A percentile compares a stretch with the other conserved stretches of the same genome.
These are phyloP conservation scores for Leccinellum rugosiceps DNA, from an alignment of 768 basidiomycete genomes.

Conservation along the genomic window DNA sequence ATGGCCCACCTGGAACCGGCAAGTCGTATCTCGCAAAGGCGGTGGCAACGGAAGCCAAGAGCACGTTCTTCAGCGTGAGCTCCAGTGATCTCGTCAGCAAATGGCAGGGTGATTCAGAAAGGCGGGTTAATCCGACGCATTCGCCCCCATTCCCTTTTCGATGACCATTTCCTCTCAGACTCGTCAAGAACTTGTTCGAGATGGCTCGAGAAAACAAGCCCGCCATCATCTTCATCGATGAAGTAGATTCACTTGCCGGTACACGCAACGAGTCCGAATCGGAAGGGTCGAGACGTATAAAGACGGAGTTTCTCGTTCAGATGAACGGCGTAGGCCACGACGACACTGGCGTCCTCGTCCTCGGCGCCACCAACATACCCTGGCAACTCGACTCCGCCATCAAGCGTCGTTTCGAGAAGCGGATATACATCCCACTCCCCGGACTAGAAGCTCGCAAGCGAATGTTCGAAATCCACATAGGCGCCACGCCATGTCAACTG, in stretches of 20 bases:
- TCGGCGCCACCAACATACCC: constrained; percentile 98
- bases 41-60: constrained; percentile 98
- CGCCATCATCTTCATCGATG: constrained; percentile 98
- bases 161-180: constrained; percentile 40
- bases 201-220: constrained; percentile 96
- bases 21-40: constrained; percentile 98
- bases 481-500: constrained; percentile 86
- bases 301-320: constrained; percentile 96
- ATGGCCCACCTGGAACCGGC: constrained; percentile 97
- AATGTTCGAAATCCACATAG: constrained; percentile 98
- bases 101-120: constrained; percentile 99
- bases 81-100: constrained; percentile 96
- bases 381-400: constrained; percentile 98
- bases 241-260: constrained; percentile 94
- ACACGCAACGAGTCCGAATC: constrained; percentile 96
- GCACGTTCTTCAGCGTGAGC: constrained; percentile 97
- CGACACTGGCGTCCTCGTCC: constrained; percentile 91
- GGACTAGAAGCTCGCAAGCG: constrained; percentile 86
- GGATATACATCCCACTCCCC: constrained; percentile 97
- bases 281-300: constrained; percentile 94
- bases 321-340: constrained; percentile 99
- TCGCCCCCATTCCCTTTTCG: background rate
- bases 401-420: constrained; percentile 97
- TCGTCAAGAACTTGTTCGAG: constrained; percentile 94
- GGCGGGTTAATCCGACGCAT: constrained; percentile 47